Conservation (phyloP, 164 flowering plant species). For the Pachysandra terminalis region DNA sequence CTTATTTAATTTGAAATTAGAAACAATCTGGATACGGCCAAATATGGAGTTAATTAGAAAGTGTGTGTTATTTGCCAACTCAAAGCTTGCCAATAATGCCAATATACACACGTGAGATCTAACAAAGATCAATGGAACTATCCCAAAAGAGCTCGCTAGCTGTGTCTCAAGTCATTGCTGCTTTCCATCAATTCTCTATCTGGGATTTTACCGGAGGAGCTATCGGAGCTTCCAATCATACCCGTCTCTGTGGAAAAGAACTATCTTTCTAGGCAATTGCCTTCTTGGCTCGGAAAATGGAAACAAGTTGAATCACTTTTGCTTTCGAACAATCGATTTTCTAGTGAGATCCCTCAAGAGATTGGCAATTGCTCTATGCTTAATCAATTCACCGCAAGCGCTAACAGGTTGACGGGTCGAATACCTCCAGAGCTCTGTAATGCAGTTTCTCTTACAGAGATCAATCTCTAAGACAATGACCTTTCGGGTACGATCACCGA, state of each 20-base stretch:
- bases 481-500: conserved; percentile 48
- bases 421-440: conserved; percentile 65
- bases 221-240: conserved; percentile 43
- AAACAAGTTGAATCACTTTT: conserved; percentile 39
- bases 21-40: too few species aligned
- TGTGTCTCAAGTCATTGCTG: conserved; percentile 53
- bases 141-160: conserved; percentile 62
- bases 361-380: conserved; percentile 65
- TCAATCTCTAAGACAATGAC: conserved; percentile 55
- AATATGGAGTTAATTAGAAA: too few species aligned
- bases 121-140: conserved; percentile 58
- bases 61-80: too few species aligned
- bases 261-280: conserved; percentile 60
- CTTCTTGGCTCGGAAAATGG: conserved; percentile 75
- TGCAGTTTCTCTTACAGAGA: conserved; percentile 42
- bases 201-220: conserved; percentile 57
- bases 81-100: too few species aligned
- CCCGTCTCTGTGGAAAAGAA: conserved; percentile 66
- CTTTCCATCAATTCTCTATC: conserved; percentile 66
- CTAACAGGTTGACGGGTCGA: conserved; percentile 46
- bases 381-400: conserved; percentile 45
- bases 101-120: too few species aligned
- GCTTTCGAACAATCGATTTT: too few species aligned
- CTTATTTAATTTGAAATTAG: too few species aligned
- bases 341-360: too few species aligned